Percentiles rank a stretch among this genome's conserved stretches.
phyloP scores from a whole-genome alignment of 1,139 yeast species.

The Pichia sp. region DNA sequence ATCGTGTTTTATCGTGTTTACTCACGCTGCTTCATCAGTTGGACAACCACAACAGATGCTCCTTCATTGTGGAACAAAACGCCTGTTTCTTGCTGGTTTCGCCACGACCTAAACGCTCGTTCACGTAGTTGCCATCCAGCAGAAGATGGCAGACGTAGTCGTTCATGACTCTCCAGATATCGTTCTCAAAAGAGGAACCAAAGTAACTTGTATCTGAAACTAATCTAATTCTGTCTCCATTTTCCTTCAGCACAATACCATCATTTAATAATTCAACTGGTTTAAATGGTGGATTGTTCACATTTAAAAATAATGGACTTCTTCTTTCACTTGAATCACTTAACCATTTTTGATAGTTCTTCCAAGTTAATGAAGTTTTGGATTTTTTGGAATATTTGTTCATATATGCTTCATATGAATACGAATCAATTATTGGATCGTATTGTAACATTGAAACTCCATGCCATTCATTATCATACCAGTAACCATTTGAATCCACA shows the following conservation, averaged over 20 bases:
- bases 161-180: constrained; percentile 27
- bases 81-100: constrained; percentile 11
- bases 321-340: constrained; percentile 21
- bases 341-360: constrained; percentile 18
- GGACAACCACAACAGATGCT: constrained; percentile 25
- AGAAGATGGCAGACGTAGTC: constrained; percentile 26
- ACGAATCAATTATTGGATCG: constrained; percentile 43
- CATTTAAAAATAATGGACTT: constrained; percentile 24
- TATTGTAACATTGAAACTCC: constrained; percentile 47
- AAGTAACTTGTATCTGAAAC: constrained; percentile 21
- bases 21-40: background rate
- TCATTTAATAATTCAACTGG: constrained; percentile 26
- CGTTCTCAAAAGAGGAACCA: constrained; percentile 18
- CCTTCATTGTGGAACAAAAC: constrained; percentile 24
- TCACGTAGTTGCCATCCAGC: constrained; percentile 22
- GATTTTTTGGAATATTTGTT: constrained; percentile 19
- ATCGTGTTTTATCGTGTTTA: too few relatives aligned
- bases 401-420: constrained; percentile 31
- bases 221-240: constrained; percentile 27
- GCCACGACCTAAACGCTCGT: constrained; percentile 19
- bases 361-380: constrained; percentile 15
- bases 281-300: constrained; percentile 24
- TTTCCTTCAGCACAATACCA: constrained; percentile 22
- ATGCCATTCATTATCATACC: constrained; percentile 30
- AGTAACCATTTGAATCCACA: constrained; percentile 27